These are phyloP conservation scores for Phytopythium litorale DNA, from an alignment of 352 stramenopile genomes.

Conservation along the genomic window DNA sequence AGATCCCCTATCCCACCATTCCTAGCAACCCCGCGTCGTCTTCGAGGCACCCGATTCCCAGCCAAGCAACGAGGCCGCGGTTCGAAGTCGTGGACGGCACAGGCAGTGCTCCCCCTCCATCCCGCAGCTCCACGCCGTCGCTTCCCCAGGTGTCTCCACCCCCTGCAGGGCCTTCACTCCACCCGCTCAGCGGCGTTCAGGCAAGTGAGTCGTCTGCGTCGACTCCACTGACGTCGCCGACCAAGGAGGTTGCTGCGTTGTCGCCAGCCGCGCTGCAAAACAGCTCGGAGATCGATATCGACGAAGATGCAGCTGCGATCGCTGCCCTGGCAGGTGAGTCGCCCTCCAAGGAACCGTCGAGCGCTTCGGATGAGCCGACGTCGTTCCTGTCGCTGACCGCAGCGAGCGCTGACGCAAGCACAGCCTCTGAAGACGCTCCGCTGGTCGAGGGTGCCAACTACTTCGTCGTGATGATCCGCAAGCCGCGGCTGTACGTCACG, in stretches of 20 bases:
- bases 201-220: not conserved
- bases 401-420: not conserved
- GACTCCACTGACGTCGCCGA: not conserved
- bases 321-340: conserved; percentile 9
- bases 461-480: conserved; percentile 32
- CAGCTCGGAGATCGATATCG: conserved; percentile 12
- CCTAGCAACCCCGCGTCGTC: not conserved
- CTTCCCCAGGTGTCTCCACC: not conserved
- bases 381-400: conserved; percentile 45
- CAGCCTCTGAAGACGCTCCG: not conserved
- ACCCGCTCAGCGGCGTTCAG: not conserved
- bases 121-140: not conserved
- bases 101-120: not conserved
- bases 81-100: not conserved
- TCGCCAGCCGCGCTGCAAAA: conserved; percentile 2
- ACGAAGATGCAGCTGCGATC: conserved; percentile 20
- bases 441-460: conserved; percentile 21
- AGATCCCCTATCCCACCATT: not conserved
- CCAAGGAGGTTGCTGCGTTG: not conserved
- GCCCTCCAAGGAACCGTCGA: not conserved
- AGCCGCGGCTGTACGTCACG: conserved; percentile 49
- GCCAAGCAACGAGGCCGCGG: not conserved
- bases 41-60: not conserved
- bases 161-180: not conserved
- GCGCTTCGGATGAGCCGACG: conserved; percentile 12